Conservation (phyloP, 2,329 filamentous ascomycete genomes). For the Sporothrix curviconia region DNA sequence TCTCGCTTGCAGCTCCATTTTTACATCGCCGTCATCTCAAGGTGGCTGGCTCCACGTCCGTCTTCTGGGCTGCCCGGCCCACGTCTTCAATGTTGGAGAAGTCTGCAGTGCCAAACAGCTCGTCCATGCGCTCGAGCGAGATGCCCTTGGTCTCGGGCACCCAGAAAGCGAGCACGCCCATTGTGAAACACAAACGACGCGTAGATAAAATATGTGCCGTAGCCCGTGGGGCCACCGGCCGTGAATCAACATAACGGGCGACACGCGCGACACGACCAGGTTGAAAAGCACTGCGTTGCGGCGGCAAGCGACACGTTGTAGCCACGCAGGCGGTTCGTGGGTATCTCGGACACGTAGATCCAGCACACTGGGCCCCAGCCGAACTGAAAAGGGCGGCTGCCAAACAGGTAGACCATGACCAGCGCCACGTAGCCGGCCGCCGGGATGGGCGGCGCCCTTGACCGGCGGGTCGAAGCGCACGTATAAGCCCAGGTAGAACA, state of each 20-base stretch:
- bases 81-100: slow-evolving; percentile 21
- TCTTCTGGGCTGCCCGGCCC: slow-evolving; percentile 14
- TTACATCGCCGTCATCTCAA: not conserved
- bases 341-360: slow-evolving; percentile 56
- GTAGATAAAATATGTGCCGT: slow-evolving; percentile 52
- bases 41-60: slow-evolving; percentile 11
- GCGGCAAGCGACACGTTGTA: slow-evolving; percentile 56
- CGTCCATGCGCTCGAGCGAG: slow-evolving; percentile 24
- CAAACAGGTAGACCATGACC: slow-evolving; percentile 58
- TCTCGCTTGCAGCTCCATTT: not conserved
- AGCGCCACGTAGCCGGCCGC: slow-evolving; percentile 47
- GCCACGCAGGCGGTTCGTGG: slow-evolving; percentile 50
- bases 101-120: slow-evolving; percentile 22
- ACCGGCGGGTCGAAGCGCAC: slow-evolving; percentile 40
- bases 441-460: slow-evolving; percentile 32
- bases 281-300: slow-evolving; percentile 59
- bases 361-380: slow-evolving; percentile 59
- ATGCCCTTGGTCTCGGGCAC: slow-evolving; percentile 23
- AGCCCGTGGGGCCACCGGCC: slow-evolving; percentile 20
- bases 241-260: slow-evolving; percentile 53
- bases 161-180: slow-evolving; percentile 37
- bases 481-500: slow-evolving; percentile 58
- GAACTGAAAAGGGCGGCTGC: slow-evolving; percentile 53
- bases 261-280: slow-evolving; percentile 54
- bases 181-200: slow-evolving; percentile 49